These are phyloP conservation scores for Geosmithia putterillii DNA, from an alignment of 2,329 filamentous ascomycete genomes.

Conservation along the genomic window DNA sequence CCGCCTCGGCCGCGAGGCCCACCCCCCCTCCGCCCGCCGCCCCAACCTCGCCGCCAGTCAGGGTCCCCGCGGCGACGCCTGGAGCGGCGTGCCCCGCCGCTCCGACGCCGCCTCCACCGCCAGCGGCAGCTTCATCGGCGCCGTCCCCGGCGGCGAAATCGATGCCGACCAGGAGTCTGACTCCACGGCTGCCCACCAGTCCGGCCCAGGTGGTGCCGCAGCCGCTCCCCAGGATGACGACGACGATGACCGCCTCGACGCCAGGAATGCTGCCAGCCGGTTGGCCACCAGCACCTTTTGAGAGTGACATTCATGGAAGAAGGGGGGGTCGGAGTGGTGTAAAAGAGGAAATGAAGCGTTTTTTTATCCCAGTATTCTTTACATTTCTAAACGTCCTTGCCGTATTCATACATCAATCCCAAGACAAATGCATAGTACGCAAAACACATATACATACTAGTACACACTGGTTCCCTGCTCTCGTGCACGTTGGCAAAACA, in stretches of 20 bases:
- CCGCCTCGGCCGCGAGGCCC: slow-evolving; percentile 76
- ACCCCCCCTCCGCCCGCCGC: slow-evolving; percentile 48
- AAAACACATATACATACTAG: too few species aligned
- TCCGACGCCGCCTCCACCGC: slow-evolving; percentile 68
- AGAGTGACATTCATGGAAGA: neutral
- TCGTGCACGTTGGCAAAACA: too few species aligned
- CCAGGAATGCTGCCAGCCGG: slow-evolving; percentile 86
- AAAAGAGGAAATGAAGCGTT: neutral
- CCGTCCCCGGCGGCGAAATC: slow-evolving; percentile 47
- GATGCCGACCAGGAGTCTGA: slow-evolving; percentile 17
- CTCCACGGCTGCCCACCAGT: slow-evolving; percentile 15
- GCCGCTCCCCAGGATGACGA: slow-evolving; percentile 60
- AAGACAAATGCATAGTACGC: neutral
- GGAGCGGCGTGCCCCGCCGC: slow-evolving; percentile 84
- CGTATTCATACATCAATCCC: neutral
- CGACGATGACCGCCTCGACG: slow-evolving; percentile 88
- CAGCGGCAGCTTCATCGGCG: slow-evolving; percentile 50
- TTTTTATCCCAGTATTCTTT: neutral
- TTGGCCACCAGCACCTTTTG: slow-evolving; percentile 90
- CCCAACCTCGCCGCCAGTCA: slow-evolving; percentile 75
- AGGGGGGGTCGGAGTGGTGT: too few species aligned
- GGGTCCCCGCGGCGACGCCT: slow-evolving; percentile 94
- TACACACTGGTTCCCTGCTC: too few species aligned
- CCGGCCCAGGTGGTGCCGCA: slow-evolving; percentile 21
- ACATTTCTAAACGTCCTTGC: neutral